A percentile compares a stretch with the other conserved stretches of the same genome.
phyloP scores from a whole-genome alignment of 768 basidiomycete genomes.

The Agrocybe praecox region DNA sequence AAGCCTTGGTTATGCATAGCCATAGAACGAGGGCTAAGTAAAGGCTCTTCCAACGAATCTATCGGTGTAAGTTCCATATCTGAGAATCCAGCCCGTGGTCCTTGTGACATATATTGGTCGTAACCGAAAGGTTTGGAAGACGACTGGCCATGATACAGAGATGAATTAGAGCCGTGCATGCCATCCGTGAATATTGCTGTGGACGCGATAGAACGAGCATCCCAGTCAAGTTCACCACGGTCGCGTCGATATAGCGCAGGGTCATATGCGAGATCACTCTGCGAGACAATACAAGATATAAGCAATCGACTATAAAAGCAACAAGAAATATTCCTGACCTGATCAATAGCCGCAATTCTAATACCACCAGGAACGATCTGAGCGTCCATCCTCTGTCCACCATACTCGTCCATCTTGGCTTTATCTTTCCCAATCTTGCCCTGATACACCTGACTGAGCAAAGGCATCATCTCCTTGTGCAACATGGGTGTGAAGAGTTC shows the following conservation, averaged over 20 bases:
- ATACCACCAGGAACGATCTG: constrained; percentile 77
- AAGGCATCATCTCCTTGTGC: constrained; percentile 82
- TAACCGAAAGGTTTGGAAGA: constrained; percentile 42
- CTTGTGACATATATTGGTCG: constrained; percentile 58
- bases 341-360: constrained; percentile 80
- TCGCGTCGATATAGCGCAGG: constrained; percentile 78
- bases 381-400: constrained; percentile 75
- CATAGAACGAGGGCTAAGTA: constrained; percentile 43
- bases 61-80: constrained; percentile 61
- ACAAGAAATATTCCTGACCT: constrained; percentile 39
- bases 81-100: constrained; percentile 32
- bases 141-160: constrained; percentile 36
- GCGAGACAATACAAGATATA: background rate
- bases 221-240: constrained; percentile 88
- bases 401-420: constrained; percentile 75
- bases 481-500: constrained; percentile 91
- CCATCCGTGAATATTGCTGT: constrained; percentile 52
- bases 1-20: constrained; percentile 37
- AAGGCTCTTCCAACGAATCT: constrained; percentile 61
- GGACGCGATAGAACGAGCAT: constrained; percentile 73
- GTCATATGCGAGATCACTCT: constrained; percentile 82
- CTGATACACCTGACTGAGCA: constrained; percentile 74
- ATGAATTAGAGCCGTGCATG: constrained; percentile 27
- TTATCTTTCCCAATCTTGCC: constrained; percentile 69
- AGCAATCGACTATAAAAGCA: background rate